Evolutionary conservation across 345 rosid species (phyloP).

Genomic region (Gossypium ekmanianum): DNA sequence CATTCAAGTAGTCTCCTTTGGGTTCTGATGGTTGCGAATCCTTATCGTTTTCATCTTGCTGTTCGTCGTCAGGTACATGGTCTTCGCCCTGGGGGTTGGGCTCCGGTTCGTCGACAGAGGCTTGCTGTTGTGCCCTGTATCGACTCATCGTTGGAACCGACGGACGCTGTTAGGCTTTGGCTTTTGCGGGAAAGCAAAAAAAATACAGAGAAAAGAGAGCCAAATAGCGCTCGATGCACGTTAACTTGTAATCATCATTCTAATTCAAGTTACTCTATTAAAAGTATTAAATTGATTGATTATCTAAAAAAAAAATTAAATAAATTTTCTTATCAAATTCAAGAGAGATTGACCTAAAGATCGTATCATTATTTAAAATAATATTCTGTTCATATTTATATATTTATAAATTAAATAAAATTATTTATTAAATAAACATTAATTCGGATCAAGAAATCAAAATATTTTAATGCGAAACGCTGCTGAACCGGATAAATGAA

Average conservation of each 20-base stretch:
- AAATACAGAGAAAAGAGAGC: neutral
- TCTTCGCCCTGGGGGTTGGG: slow-evolving; percentile 35
- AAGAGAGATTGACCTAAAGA: too few relatives aligned
- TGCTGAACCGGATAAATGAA: too few relatives aligned
- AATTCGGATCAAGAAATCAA: too few relatives aligned
- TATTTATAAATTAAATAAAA: too few relatives aligned
- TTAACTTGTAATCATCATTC: neutral
- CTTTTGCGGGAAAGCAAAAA: neutral
- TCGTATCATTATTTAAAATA: too few relatives aligned
- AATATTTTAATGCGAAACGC: too few relatives aligned
- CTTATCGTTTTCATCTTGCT: slow-evolving; percentile 26
- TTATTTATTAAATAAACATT: too few relatives aligned
- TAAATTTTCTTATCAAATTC: too few relatives aligned
- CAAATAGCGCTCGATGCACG: neutral
- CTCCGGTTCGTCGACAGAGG: slow-evolving; percentile 46
- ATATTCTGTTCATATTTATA: too few relatives aligned
- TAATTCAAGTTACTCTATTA: neutral
- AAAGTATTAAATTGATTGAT: too few relatives aligned
- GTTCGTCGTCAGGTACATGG: slow-evolving; percentile 30
- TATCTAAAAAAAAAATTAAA: too few relatives aligned
- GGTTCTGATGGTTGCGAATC: slow-evolving; percentile 32
- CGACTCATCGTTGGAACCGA: slow-evolving; percentile 34
- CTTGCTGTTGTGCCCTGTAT: slow-evolving; percentile 34
- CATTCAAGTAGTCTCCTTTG: slow-evolving; percentile 85
- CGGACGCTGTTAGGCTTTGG: neutral